These are phyloP conservation scores for Malassezia nana DNA, from an alignment of 1,284 basidiomycete genomes.

Conservation along the genomic window DNA sequence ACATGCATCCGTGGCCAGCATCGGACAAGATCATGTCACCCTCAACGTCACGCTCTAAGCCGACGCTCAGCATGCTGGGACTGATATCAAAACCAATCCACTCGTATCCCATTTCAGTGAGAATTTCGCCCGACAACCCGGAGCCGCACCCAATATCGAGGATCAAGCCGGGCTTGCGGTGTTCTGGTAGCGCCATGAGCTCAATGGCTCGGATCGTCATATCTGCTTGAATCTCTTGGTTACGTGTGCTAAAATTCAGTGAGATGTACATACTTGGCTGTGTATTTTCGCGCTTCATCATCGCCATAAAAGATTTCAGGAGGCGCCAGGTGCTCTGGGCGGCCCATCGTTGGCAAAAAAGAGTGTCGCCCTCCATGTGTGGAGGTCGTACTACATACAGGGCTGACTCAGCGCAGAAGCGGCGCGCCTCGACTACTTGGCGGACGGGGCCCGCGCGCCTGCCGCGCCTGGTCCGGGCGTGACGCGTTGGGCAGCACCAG, in stretches of 20 bases:
- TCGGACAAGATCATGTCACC: constrained; percentile 49
- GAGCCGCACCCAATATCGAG: constrained; percentile 96
- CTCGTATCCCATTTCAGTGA: constrained; percentile 83
- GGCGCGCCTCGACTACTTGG: background rate
- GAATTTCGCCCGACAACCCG: constrained; percentile 92
- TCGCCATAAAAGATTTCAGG: constrained; percentile 99
- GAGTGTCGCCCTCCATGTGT: background rate
- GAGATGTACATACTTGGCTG: constrained; percentile 63
- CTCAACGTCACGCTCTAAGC: constrained; percentile 42
- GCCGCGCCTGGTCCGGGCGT: constrained; percentile 5
- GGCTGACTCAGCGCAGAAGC: background rate
- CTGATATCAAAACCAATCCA: constrained; percentile 95
- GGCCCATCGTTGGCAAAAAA: constrained; percentile 59
- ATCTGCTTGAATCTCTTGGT: constrained; percentile 91
- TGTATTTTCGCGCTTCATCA: constrained; percentile 88
- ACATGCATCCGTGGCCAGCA: constrained; percentile 55
- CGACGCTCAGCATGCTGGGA: constrained; percentile 67
- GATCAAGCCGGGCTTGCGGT: constrained; percentile 52
- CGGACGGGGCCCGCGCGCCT: background rate
- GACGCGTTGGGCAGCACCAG: background rate
- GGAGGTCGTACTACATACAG: background rate
- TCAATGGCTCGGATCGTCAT: constrained; percentile 96
- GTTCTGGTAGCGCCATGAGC: constrained; percentile 65
- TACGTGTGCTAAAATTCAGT: constrained; percentile 56
- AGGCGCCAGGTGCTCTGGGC: constrained; percentile 88